Percentiles rank a stretch among this genome's conserved stretches.
Evolutionary conservation across 768 basidiomycete species (phyloP).

Genomic region (Mycena floridula): DNA sequence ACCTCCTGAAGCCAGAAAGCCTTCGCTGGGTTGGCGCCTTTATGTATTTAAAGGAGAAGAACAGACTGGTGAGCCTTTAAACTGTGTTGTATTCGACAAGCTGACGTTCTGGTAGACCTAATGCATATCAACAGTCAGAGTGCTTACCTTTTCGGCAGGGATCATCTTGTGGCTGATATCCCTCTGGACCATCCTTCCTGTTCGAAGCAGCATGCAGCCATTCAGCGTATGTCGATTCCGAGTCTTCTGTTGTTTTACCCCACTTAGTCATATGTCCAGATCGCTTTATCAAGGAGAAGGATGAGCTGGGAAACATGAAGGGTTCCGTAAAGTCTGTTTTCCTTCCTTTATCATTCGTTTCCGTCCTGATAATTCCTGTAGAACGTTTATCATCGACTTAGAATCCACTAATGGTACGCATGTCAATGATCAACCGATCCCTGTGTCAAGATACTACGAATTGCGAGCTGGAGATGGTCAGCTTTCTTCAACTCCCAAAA

Average conservation of each 20-base stretch:
- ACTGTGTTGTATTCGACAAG: background rate
- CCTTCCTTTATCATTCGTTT: constrained; percentile 3
- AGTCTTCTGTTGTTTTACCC: background rate
- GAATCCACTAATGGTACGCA: constrained; percentile 97
- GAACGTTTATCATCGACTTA: constrained; percentile 95
- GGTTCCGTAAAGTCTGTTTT: constrained; percentile 73
- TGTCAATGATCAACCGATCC: constrained; percentile 85
- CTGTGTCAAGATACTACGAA: constrained; percentile 83
- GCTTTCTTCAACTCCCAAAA: constrained; percentile 21
- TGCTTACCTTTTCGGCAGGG: constrained; percentile 89
- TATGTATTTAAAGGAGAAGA: constrained; percentile 97
- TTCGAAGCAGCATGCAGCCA: constrained; percentile 96
- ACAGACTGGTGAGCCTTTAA: constrained; percentile 67
- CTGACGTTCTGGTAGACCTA: constrained; percentile 47
- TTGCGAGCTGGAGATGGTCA: constrained; percentile 72
- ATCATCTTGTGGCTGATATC: constrained; percentile 81
- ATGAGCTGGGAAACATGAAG: constrained; percentile 80
- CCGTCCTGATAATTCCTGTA: constrained; percentile 24
- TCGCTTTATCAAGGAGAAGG: constrained; percentile 79
- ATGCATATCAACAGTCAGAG: constrained; percentile 93
- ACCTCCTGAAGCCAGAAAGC: constrained; percentile 95
- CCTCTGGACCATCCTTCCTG: constrained; percentile 93
- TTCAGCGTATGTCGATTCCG: constrained; percentile 67
- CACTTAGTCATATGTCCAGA: constrained; percentile 32
- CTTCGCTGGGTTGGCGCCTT: constrained; percentile 82